A percentile compares a stretch with the other conserved stretches of the same genome.
These are phyloP conservation scores for Linaria vulgaris DNA, from an alignment of 257 asterid genomes.

Conservation along the genomic window DNA sequence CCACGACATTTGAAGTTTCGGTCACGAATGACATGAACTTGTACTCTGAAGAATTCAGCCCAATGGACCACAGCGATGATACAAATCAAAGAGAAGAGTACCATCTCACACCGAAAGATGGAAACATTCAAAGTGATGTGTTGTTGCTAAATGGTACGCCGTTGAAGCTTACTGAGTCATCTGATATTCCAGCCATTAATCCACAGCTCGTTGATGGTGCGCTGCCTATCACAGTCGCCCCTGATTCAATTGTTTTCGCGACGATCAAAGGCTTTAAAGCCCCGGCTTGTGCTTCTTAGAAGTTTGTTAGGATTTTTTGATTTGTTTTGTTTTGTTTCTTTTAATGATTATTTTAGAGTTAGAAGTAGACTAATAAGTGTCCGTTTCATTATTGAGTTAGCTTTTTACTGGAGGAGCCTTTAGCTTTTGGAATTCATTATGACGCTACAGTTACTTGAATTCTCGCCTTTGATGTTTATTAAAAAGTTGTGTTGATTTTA, in stretches of 20 bases:
- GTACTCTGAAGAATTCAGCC: slow-evolving; percentile 17
- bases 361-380: no score
- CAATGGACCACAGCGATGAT: no score
- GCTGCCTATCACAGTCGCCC: slow-evolving; percentile 44
- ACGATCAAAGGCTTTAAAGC: slow-evolving; percentile 59
- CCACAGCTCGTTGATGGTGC: slow-evolving; percentile 47
- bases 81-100: slow-evolving; percentile 57
- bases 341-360: no score
- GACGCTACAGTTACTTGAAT: no score
- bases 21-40: slow-evolving; percentile 35
- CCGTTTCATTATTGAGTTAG: no score
- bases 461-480: no score
- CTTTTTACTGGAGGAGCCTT: no score
- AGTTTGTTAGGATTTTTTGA: slow-evolving; percentile 5
- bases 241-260: slow-evolving; percentile 64
- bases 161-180: slow-evolving; percentile 53
- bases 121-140: slow-evolving; percentile 62
- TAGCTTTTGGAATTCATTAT: no score
- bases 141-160: slow-evolving; percentile 63
- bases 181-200: slow-evolving; percentile 55
- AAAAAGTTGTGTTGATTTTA: no score
- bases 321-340: neutral
- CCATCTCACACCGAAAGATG: slow-evolving; percentile 71
- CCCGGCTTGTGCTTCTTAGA: slow-evolving; percentile 65
- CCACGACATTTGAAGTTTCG: slow-evolving; percentile 48